Base-by-base conservation (phyloP, 257 asterid genomes). In the Plantago major region DNA sequence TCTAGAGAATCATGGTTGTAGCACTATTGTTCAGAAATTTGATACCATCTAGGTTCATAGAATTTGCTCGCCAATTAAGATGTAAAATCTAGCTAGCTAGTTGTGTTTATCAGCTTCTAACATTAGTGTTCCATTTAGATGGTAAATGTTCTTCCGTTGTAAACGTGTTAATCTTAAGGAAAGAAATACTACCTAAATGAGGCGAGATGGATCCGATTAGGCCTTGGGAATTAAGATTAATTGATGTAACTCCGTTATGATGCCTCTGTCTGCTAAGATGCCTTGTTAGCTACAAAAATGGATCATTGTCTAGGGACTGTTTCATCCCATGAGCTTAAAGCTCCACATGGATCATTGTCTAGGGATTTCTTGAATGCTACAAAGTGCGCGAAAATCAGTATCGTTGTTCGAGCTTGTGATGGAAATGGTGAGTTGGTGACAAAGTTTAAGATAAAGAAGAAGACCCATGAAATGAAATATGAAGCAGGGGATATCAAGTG, bases 181-280 rank as follows among this genome's bases (percentile, higher is more conserved):
- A 76, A 48, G 73, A 67, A 47, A 80, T 74, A 44, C 77, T 80
- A 8, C 83, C 81, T 53, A 80, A 19, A 33, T 70, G 68, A 33
- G 73, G 70, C 19, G 83, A 67, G 42, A 81, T 28, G 4, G 73
- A 28, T 5, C 87, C 87, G 4, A 12, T 4, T 52, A 81, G 53
- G 50, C 63, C 65, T 33, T 50, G 63, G 9, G 76, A 76, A 44
- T 11, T 46, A 14, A 80, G 54, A 45, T 65, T 33, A 19, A 80
- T 38, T 5, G 65, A 53, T 1, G 53, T 60, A 3, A 76, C 82
- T 63, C 76, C 53, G 14, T 45, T 13, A 9, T 15, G 70, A 28
- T 79, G 69, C 28, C 68, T 68, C 9, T 9, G n/a, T 19, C 69
- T 56, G 59, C 82, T 9, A 47, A 18, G 9, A 79, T 33, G 42